phyloP scores from a whole-genome alignment of 331 rosid genomes.

The Dryas integrifolia region DNA sequence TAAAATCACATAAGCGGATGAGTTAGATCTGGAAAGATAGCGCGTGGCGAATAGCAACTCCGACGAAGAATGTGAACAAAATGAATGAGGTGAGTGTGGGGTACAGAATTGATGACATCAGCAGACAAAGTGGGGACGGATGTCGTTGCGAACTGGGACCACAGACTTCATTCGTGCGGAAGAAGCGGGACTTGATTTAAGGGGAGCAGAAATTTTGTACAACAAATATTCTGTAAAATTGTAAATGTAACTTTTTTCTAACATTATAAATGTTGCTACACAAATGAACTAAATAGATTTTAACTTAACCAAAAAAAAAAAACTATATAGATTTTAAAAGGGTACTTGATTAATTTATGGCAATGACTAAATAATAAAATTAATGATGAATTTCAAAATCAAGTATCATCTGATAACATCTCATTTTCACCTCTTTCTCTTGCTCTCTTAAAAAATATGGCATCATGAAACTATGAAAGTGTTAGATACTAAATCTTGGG shows the following conservation, averaged over 20 bases:
- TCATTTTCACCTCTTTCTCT: not conserved
- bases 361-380: not conserved
- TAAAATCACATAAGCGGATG: no score
- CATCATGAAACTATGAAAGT: not conserved
- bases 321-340: no score
- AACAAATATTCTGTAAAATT: no score
- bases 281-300: no score
- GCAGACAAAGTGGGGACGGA: no score
- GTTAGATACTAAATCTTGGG: slow-evolving; percentile 8
- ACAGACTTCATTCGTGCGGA: not conserved
- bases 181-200: not conserved
- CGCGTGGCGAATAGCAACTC: not conserved
- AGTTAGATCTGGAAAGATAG: not conserved
- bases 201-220: no score
- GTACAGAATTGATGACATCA: no score
- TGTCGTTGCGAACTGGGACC: not conserved
- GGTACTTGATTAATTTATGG: not conserved
- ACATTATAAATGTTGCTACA: no score
- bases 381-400: not conserved
- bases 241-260: no score
- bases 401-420: not conserved
- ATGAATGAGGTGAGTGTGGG: not conserved
- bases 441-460: not conserved
- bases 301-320: no score
- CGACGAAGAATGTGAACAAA: not conserved